Percentiles rank a stretch among this genome's conserved stretches.
Conservation (phyloP, 208 protist species). For the Wallacemonas sp. region DNA sequence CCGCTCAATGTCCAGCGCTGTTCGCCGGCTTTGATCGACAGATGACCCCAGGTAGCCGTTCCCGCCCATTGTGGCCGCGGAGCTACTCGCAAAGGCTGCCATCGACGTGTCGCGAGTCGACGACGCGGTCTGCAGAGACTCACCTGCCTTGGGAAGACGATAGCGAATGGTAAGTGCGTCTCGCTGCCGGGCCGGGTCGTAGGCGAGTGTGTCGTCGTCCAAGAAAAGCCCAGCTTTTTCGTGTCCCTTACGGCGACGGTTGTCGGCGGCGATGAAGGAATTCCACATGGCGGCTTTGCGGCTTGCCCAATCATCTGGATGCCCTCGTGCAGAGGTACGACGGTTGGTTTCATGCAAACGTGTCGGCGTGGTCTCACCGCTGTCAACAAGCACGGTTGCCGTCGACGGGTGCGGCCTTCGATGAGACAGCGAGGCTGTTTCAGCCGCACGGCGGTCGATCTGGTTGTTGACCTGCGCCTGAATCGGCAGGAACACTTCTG, state of each 20-base stretch:
- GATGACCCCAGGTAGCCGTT: not conserved
- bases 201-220: not conserved
- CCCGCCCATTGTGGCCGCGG: not conserved
- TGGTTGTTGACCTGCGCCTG: constrained; percentile 15
- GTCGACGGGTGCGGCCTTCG: not conserved
- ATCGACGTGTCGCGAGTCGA: not conserved
- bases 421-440: no score
- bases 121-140: not conserved
- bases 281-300: not conserved
- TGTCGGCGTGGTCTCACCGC: no score
- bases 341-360: no score
- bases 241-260: constrained; percentile 1
- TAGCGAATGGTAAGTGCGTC: not conserved
- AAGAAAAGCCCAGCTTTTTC: not conserved
- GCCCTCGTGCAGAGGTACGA: no score
- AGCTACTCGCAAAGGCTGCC: not conserved
- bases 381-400: no score
- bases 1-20: constrained; percentile 10
- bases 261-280: not conserved
- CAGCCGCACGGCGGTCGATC: constrained; percentile 2
- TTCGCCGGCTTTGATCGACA: constrained; percentile 17
- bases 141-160: not conserved
- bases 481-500: constrained; percentile 20
- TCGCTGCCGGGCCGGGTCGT: not conserved
- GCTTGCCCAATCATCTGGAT: no score